phyloP scores from a whole-genome alignment of 73 alveolate genomes.

The Urostyla sp. region DNA sequence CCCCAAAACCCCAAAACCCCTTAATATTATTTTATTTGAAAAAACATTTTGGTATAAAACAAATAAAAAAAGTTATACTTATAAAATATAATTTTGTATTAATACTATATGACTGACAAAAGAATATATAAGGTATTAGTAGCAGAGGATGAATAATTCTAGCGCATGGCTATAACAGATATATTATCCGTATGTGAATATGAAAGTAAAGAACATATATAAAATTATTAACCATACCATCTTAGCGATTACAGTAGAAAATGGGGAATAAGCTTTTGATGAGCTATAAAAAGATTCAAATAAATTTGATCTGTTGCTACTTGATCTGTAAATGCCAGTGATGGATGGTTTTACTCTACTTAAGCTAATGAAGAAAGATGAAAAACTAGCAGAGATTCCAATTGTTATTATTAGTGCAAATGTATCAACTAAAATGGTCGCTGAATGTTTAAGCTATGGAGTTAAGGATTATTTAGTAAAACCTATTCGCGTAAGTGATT shows the following conservation, averaged over 20 bases:
- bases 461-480: constrained; percentile 87
- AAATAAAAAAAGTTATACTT: no score
- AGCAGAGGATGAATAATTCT: constrained; percentile 91
- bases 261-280: constrained; percentile 83
- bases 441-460: constrained; percentile 79
- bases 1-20: no score
- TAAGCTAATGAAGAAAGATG: constrained; percentile 73
- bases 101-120: constrained; percentile 10
- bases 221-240: not conserved
- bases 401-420: constrained; percentile 89
- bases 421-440: constrained; percentile 70
- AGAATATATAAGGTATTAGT: constrained; percentile 65
- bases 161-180: constrained; percentile 85
- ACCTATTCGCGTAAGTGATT: constrained; percentile 77
- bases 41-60: no score
- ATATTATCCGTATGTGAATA: constrained; percentile 79
- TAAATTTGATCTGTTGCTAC: constrained; percentile 79
- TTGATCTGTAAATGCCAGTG: constrained; percentile 87
- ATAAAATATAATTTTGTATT: no score
- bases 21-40: no score
- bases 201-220: constrained; percentile 28
- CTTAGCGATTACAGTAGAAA: constrained; percentile 70
- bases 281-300: constrained; percentile 65
- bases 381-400: constrained; percentile 73
- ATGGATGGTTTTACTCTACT: constrained; percentile 90